phyloP scores from a whole-genome alignment of 2,329 filamentous ascomycete genomes.

The Coniella vitis region DNA sequence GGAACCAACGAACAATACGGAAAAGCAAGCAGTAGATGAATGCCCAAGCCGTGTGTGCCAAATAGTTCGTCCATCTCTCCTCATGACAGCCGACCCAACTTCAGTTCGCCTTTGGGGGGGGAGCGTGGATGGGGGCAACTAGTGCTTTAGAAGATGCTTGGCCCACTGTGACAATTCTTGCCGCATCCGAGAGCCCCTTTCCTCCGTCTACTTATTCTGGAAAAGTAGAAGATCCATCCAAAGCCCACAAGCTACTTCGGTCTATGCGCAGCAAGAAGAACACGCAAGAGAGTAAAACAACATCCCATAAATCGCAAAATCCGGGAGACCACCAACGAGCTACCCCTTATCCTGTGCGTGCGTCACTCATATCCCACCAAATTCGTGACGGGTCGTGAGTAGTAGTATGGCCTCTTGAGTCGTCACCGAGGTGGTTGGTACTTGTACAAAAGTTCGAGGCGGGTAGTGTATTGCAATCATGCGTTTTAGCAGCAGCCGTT shows the following conservation, averaged over 20 bases:
- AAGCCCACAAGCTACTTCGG: constrained; percentile 13
- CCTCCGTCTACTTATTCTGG: not conserved
- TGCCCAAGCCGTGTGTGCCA: not conserved
- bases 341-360: constrained; percentile 11
- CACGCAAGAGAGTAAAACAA: constrained; percentile 5
- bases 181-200: constrained; percentile 3
- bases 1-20: not conserved
- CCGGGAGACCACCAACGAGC: constrained; percentile 6
- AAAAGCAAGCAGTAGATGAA: not conserved
- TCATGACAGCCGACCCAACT: constrained; percentile 1
- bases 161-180: constrained; percentile 12
- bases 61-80: not conserved
- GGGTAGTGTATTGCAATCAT: constrained; percentile 1
- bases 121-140: not conserved
- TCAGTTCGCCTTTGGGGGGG: not conserved
- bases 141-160: constrained; percentile 11
- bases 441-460: constrained; percentile 15
- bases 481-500: constrained; percentile 81
- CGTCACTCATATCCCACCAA: constrained; percentile 13
- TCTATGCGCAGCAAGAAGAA: constrained; percentile 15
- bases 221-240: constrained; percentile 7
- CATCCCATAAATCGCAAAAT: constrained; percentile 7
- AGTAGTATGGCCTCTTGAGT: constrained; percentile 1
- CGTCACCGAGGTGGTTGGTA: constrained; percentile 10
- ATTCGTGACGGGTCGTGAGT: constrained; percentile 17